phyloP scores from a whole-genome alignment of 257 asterid species.

The Solanum paucissectum region DNA sequence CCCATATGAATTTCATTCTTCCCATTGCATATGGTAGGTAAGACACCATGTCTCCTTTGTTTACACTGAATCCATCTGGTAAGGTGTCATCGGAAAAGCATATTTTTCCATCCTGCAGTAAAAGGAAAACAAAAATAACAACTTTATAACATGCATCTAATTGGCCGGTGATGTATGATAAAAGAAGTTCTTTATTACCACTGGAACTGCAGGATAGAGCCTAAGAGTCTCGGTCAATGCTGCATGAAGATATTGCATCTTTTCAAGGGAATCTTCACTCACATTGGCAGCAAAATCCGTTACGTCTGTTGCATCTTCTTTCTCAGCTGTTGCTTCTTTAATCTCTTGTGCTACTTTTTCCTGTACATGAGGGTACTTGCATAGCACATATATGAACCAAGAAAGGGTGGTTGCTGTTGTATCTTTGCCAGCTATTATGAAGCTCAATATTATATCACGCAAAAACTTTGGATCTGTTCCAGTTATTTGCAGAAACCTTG shows the following conservation, averaged over 20 bases:
- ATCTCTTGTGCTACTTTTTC: slow-evolving; percentile 40
- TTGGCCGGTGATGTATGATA: neutral
- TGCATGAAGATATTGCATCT: slow-evolving; percentile 54
- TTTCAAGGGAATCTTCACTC: slow-evolving; percentile 38
- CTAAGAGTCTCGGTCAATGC: slow-evolving; percentile 49
- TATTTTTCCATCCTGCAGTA: slow-evolving; percentile 28
- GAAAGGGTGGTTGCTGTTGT: slow-evolving; percentile 41
- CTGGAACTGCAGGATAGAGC: slow-evolving; percentile 59
- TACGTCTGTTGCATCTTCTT: slow-evolving; percentile 2
- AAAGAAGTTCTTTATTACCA: slow-evolving; percentile 23
- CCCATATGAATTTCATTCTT: slow-evolving; percentile 51
- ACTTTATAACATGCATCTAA: neutral
- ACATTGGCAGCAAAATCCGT: slow-evolving; percentile 24
- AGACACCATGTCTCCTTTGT: slow-evolving; percentile 29
- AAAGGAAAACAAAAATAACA: neutral
- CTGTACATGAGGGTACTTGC: slow-evolving; percentile 45
- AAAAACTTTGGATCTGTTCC: slow-evolving; percentile 31
- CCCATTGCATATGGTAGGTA: slow-evolving; percentile 62
- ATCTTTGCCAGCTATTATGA: slow-evolving; percentile 51
- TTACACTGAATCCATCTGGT: slow-evolving; percentile 41
- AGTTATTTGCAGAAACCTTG: slow-evolving; percentile 32
- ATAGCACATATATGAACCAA: slow-evolving; percentile 43
- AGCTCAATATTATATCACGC: slow-evolving; percentile 47
- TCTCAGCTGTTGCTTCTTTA: slow-evolving; percentile 3
- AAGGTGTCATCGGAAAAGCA: slow-evolving; percentile 35